Base-by-base conservation (phyloP, 106 monocot species). In the Acorus gramineus region DNA sequence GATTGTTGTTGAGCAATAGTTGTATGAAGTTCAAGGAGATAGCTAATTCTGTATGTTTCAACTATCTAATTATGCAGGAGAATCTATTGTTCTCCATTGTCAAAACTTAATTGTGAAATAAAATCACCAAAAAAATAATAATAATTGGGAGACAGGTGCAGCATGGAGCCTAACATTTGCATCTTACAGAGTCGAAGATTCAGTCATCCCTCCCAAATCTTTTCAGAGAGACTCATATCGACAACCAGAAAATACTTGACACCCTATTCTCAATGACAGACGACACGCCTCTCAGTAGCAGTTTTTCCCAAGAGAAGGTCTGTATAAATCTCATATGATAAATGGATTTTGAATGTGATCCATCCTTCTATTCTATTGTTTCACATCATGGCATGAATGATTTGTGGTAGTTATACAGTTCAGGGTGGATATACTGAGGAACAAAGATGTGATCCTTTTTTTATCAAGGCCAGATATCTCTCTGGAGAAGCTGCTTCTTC, bases 161-260 rank as follows among this genome's bases (percentile, higher is more conserved):
- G 28, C 28, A 28, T 0, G 28, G 28, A 28, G 28, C 28, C 28
- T 28, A 28, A 28, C 28, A 28, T 28, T 28, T 1, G 28, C 28
- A 28, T 43, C 44, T 52, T n/a, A 12, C 57, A 79, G 79, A 79
- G 57, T 55, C 47, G 42, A 69, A 69, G 2, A 58, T 73, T 6
- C 47, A 73, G 3, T 44, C 49, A 57, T 11, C 11, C 4, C 72
- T 78, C n/a, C 42, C 49, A 10, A 53, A 49, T 47, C 14, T 69
- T 42, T 69, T 79, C 60, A 64, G 65, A 67, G 73, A 60, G 69
- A 59, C 7, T 42, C 73, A 79, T 57, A 58, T n/a, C 11, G 79
- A 73, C 56, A 79, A 79, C 44, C 73, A 79, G 53, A 73, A 57
- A 53, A 52, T 69, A 54, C 73, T 79, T 14, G 45, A 57, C 56